Base-by-base conservation (phyloP, 202 grass and related monocot species). In the Carex arenaria region DNA sequence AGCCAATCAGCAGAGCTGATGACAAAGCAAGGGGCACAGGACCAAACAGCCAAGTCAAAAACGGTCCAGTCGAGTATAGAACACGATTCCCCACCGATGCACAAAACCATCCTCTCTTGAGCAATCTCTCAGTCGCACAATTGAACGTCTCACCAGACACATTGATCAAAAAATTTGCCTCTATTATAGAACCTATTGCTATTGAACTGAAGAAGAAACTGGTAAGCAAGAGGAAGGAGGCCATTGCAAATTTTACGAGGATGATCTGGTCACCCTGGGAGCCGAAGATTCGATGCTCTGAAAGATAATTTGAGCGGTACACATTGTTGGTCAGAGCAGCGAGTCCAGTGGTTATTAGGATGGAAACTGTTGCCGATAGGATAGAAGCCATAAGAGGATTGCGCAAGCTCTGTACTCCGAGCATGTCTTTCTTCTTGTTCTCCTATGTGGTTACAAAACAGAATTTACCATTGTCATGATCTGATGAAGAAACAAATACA, bases 281-380 rank as follows among this genome's bases (percentile, higher is more conserved):
- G 4, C 88, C 88, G 6, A 86, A 86, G 7, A 84, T 14, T 11
- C 5, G 49, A 54, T 89, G 70, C 10, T 45, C 63, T 7, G 51
- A 53, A 4, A 86, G 84, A 72, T 30, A 69, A 15, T 31, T 67
- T 5, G 84, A 72, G 4, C 71, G 78, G 80, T 76, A 90, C 18
- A 67, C 57, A 51, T 90, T 90, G 81, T 90, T 90, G 3, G 84
- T 62, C 34, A 90, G 47, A 26, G 88, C 88, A 6, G 88, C 88
- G 22, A 86, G 31, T 42, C 80, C 74, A 23, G 66, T 66, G 53
- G 54, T 83, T 67, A 90, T 36, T 1, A 83, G 65, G 63, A 90
- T 80, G 38, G 88, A 81, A 5, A 84, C 64, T 19, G 88, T 80
- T 7, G 84, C 88, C 0, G 88, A 86, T 20, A 89, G 73, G 42